These are phyloP conservation scores for Botrytis deweyae DNA, from an alignment of 2,329 filamentous ascomycete genomes.

Conservation along the genomic window DNA sequence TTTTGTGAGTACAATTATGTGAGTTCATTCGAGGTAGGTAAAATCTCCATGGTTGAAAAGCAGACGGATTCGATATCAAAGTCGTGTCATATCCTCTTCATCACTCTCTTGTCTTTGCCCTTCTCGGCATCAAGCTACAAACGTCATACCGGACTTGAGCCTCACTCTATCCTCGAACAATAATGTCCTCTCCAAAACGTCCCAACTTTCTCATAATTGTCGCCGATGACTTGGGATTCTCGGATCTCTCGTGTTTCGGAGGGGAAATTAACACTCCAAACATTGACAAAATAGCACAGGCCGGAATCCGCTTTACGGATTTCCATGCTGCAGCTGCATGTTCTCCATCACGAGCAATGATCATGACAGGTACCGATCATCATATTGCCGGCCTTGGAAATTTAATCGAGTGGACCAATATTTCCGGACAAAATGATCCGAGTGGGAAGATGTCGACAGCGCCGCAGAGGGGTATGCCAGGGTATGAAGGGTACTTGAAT, in stretches of 20 bases:
- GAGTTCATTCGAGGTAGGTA: not conserved
- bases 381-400: constrained; percentile 47
- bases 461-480: constrained; percentile 47
- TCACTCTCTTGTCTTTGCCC: not conserved
- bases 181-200: constrained; percentile 13
- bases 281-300: constrained; percentile 51
- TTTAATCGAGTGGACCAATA: constrained; percentile 38
- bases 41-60: not conserved
- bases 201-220: constrained; percentile 49
- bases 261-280: constrained; percentile 59
- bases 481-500: constrained; percentile 57
- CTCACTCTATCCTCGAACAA: not conserved
- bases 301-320: constrained; percentile 56
- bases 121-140: not conserved
- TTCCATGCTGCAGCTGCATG: constrained; percentile 61
- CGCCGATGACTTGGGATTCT: constrained; percentile 39
- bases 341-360: constrained; percentile 46
- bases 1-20: not conserved
- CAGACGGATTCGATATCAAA: not conserved
- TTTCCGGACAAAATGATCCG: constrained; percentile 27
- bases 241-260: constrained; percentile 52
- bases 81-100: not conserved
- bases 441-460: constrained; percentile 38
- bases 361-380: constrained; percentile 58
- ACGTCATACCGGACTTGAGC: not conserved